These are phyloP conservation scores for Nakataea oryzae DNA, from an alignment of 2,329 filamentous ascomycete species.

Conservation along the genomic window DNA sequence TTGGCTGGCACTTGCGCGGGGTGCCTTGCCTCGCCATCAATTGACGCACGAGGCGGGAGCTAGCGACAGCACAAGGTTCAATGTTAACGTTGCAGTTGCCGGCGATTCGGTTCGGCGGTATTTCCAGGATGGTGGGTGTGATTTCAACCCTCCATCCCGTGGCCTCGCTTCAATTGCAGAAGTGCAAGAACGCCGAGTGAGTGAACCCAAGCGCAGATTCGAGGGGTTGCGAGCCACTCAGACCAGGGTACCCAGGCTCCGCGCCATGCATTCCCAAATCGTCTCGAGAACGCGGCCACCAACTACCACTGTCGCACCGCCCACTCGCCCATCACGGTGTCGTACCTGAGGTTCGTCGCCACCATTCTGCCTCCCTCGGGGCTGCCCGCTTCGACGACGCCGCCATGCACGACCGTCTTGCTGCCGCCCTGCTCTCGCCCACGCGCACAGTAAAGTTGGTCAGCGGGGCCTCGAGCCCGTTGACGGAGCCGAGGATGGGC, in stretches of 20 bases:
- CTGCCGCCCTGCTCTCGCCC: constrained; percentile 40
- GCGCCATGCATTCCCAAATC: too few relatives aligned
- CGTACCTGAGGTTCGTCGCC: constrained; percentile 40
- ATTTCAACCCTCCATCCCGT: too few relatives aligned
- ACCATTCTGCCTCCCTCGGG: constrained; percentile 34
- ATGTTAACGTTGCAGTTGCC: too few relatives aligned
- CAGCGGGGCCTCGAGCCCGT: constrained; percentile 53
- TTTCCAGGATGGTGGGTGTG: neutral
- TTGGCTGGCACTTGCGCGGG: neutral
- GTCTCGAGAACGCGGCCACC: neutral
- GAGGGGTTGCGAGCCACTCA: too few relatives aligned
- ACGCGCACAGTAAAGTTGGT: constrained; percentile 59
- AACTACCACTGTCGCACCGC: constrained; percentile 3
- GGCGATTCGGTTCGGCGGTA: neutral
- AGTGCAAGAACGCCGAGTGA: too few relatives aligned
- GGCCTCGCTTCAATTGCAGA: too few relatives aligned
- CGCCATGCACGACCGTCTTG: constrained; percentile 23
- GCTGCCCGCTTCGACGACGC: constrained; percentile 40
- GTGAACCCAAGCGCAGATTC: too few relatives aligned
- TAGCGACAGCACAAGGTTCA: neutral
- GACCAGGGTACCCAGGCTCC: too few relatives aligned
- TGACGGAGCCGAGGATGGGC: constrained; percentile 47
- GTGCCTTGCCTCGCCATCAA: neutral
- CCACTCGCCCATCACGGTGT: constrained; percentile 8
- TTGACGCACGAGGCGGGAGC: too few relatives aligned